Percentiles rank a stretch among this genome's conserved stretches.
phyloP scores from a whole-genome alignment of 2,329 filamentous ascomycete species.

The Coniochaeta sp. region DNA sequence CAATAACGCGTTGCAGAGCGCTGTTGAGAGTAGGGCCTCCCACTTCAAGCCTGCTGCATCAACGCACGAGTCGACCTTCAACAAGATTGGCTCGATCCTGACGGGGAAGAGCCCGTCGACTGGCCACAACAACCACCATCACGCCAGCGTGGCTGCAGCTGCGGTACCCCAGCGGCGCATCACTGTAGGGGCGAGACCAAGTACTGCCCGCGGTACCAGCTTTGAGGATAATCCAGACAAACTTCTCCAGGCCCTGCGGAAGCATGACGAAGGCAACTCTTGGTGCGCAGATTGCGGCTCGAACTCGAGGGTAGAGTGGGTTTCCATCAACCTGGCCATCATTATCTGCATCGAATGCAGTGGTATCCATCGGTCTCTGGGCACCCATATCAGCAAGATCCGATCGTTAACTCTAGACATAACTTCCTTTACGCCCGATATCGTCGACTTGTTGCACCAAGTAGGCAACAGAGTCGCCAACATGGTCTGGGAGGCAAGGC shows the following conservation, averaged over 20 bases:
- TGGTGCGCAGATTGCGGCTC: conserved; percentile 94
- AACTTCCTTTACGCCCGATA: conserved; percentile 92
- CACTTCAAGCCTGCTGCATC: conserved; percentile 37
- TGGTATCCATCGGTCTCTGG: conserved; percentile 90
- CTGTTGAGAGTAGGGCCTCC: conserved; percentile 72
- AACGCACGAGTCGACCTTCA: conserved; percentile 43
- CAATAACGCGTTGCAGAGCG: conserved; percentile 94
- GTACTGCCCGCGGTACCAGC: conserved; percentile 60
- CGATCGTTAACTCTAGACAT: conserved; percentile 92
- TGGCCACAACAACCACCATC: conserved; percentile 35
- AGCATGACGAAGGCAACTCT: conserved; percentile 85
- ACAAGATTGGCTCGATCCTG: conserved; percentile 80
- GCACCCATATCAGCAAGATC: conserved; percentile 96
- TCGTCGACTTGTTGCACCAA: conserved; percentile 84
- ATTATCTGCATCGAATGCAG: conserved; percentile 97
- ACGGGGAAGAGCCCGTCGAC: conserved; percentile 84
- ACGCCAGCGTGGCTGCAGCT: conserved; percentile 26
- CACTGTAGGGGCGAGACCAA: conserved; percentile 83
- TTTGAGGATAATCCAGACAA: conserved; percentile 80
- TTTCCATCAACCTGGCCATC: conserved; percentile 95
- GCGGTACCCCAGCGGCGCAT: conserved; percentile 71
- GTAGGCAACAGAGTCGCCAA: conserved; percentile 94
- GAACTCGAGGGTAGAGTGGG: conserved; percentile 92
- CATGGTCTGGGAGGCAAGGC: conserved; percentile 87
- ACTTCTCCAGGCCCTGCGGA: conserved; percentile 77